Evolutionary conservation across 1,284 basidiomycete genomes (phyloP).

Genomic region (Bondarzewia mesenterica): DNA sequence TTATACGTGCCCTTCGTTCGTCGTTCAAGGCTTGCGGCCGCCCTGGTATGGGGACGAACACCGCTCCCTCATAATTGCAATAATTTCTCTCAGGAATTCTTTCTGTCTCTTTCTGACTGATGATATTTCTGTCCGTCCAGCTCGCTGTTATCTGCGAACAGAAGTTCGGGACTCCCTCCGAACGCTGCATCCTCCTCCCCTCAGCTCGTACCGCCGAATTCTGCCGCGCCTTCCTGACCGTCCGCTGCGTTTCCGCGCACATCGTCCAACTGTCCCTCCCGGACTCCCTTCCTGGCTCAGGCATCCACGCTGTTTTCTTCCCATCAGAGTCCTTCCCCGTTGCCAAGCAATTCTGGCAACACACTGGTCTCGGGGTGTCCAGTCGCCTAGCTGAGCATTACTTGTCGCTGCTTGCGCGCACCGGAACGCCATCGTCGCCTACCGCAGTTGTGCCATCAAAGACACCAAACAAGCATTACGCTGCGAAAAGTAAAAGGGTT

Average conservation of each 20-base stretch:
- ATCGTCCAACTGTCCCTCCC: slow-evolving; percentile 74
- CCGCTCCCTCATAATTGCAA: too few relatives aligned
- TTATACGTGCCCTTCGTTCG: too few relatives aligned
- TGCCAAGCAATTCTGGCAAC: slow-evolving; percentile 95
- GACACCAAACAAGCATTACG: slow-evolving; percentile 57
- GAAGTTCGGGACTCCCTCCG: slow-evolving; percentile 67
- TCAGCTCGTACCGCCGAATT: slow-evolving; percentile 64
- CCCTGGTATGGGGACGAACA: too few relatives aligned
- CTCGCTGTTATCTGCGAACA: slow-evolving; percentile 70
- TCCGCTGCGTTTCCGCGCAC: slow-evolving; percentile 47
- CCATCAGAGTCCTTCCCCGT: slow-evolving; percentile 53
- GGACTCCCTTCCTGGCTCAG: slow-evolving; percentile 23
- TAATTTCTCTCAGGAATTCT: too few relatives aligned
- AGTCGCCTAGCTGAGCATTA: slow-evolving; percentile 84
- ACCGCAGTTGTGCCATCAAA: slow-evolving; percentile 29
- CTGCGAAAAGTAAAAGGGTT: slow-evolving; percentile 30
- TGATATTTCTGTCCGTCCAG: slow-evolving; percentile 30
- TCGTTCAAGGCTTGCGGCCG: too few relatives aligned
- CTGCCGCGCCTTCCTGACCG: slow-evolving; percentile 71
- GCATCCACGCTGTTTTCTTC: slow-evolving; percentile 76
- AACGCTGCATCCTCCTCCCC: slow-evolving; percentile 75
- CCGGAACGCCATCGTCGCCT: slow-evolving; percentile 20
- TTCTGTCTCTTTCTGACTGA: too few relatives aligned
- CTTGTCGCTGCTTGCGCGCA: slow-evolving; percentile 48
- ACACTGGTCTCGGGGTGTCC: slow-evolving; percentile 86